Evolutionary conservation across 1,139 yeast species (phyloP).

Genomic region (Diutina sp.): DNA sequence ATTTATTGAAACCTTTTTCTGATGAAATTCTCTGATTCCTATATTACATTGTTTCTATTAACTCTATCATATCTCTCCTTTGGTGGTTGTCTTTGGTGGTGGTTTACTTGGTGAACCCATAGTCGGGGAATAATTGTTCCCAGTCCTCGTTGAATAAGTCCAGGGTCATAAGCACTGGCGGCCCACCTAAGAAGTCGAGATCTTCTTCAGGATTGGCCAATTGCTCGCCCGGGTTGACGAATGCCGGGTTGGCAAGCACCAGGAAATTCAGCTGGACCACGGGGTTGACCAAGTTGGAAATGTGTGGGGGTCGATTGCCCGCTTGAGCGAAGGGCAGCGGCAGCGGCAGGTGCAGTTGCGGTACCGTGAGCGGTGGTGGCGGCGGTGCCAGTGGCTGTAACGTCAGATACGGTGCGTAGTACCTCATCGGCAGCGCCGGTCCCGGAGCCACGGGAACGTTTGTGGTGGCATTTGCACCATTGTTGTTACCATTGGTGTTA

Average conservation of each 20-base stretch:
- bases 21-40: too few species aligned
- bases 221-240: not conserved
- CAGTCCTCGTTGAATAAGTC: slow-evolving; percentile 38
- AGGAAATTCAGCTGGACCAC: not conserved
- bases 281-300: not conserved
- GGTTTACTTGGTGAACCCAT: not conserved
- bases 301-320: not conserved
- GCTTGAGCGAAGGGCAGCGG: not conserved
- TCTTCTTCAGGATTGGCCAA: not conserved
- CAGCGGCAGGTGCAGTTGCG: not conserved
- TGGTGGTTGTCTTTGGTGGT: not conserved
- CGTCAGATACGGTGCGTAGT: not conserved
- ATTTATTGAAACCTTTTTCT: too few species aligned
- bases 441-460: not conserved
- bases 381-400: not conserved
- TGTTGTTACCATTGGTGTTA: not conserved
- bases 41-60: too few species aligned
- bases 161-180: slow-evolving; percentile 40
- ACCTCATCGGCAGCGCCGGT: not conserved
- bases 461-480: too few species aligned
- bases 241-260: not conserved
- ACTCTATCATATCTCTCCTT: too few species aligned
- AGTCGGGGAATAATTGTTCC: slow-evolving; percentile 26
- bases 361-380: not conserved
- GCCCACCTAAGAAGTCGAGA: slow-evolving; percentile 36